Conservation (phyloP, 345 rosid species). For the Lenwebbia sp. region DNA sequence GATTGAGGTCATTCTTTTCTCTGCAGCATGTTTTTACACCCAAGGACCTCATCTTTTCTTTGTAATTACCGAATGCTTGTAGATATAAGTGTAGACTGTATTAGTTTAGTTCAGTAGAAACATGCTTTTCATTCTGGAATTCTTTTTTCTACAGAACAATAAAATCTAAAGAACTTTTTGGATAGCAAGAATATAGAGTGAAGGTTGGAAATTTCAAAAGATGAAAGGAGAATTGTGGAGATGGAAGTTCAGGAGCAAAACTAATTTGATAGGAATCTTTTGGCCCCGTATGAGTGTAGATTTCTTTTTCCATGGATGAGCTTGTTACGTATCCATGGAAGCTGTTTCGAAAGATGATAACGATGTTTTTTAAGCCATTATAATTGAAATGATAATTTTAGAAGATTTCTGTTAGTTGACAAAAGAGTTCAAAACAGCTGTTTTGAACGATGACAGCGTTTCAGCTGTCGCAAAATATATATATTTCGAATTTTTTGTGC, state of each 20-base stretch:
- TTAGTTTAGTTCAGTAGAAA: background rate
- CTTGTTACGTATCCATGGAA: background rate
- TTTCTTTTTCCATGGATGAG: background rate
- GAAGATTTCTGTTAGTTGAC: background rate
- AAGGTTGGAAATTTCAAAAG: background rate
- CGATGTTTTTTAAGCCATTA: background rate
- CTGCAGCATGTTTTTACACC: background rate
- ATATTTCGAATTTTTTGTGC: background rate
- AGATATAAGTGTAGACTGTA: background rate
- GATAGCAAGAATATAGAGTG: background rate
- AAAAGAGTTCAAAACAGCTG: background rate
- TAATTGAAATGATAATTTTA: background rate
- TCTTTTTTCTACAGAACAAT: background rate
- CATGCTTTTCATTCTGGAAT: background rate
- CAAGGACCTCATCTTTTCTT: background rate
- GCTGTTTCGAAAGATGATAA: background rate
- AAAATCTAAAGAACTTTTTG: background rate
- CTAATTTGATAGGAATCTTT: background rate
- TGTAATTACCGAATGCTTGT: background rate
- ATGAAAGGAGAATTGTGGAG: background rate
- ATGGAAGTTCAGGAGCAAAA: background rate
- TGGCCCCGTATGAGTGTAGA: background rate
- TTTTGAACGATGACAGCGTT: no score
- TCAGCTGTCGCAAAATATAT: background rate
- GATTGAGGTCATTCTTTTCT: constrained; percentile 40